Conservation (phyloP, 176 grass and related monocot species). For the Bothriochloa decipiens region DNA sequence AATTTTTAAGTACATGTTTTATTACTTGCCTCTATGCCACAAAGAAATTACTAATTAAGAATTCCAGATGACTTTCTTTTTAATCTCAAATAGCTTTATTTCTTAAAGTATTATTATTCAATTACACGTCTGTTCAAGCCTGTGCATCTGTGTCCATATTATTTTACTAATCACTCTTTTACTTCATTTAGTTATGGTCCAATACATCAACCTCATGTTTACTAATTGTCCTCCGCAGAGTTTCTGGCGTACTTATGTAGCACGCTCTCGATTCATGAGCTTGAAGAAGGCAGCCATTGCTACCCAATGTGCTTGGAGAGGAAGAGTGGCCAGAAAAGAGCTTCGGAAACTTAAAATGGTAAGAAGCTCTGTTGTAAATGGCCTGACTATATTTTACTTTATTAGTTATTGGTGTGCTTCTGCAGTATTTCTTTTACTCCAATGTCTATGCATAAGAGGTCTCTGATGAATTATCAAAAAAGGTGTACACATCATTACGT, state of each 20-base stretch:
- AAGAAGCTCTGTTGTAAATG: conserved; percentile 32
- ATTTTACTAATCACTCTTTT: conserved; percentile 23
- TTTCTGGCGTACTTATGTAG: conserved; percentile 68
- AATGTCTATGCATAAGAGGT: conserved; percentile 12
- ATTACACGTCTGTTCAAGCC: conserved; percentile 1
- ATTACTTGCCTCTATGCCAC: not conserved
- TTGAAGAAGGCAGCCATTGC: conserved; percentile 82
- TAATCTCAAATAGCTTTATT: conserved; percentile 25
- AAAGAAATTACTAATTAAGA: conserved; percentile 3
- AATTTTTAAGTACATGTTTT: conserved; percentile 11
- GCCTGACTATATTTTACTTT: conserved; percentile 3
- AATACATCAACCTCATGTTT: conserved; percentile 36
- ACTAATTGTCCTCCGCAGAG: conserved; percentile 50
- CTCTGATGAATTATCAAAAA: not conserved
- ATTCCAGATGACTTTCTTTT: conserved; percentile 12
- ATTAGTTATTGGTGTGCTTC: not conserved
- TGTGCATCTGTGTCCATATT: not conserved
- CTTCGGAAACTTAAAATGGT: conserved; percentile 98
- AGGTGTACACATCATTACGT: not conserved
- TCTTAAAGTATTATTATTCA: conserved; percentile 24
- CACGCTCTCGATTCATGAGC: conserved; percentile 55
- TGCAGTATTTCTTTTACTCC: conserved; percentile 23
- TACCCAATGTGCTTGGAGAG: conserved; percentile 94
- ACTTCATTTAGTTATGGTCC: conserved; percentile 21
- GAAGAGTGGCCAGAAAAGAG: conserved; percentile 82